Evolutionary conservation across 495 filamentous ascomycete species (phyloP), one percentile per base, ranked within the genome.

Genomic region (Hypoxylon subgilvum): DNA sequence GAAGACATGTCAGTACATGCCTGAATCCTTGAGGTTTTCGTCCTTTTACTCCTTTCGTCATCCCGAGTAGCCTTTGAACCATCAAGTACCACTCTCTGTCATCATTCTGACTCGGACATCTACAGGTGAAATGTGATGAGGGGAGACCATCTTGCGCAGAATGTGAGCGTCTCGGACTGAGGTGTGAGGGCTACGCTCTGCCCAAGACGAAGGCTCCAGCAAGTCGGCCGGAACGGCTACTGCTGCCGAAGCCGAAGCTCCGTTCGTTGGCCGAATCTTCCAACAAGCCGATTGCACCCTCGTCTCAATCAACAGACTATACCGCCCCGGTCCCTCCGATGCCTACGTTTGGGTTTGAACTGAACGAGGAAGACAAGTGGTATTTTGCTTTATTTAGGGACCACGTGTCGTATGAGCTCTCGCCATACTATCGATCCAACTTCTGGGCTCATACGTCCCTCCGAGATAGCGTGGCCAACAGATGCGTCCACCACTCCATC

Each of bases 121-220:
- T 41, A 6, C 53, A 68, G 52, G 56, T 68, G 2, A 68, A 68
- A 64, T 68, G 65, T 22, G 65, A 65, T 25, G 65, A 68, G 40
- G 56, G 61, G 8, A 68, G 65, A 36, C 54, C 61, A 1, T 59
- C 57, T 13, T 68, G 65, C 31, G 50, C 52, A n/a, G 61, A 64
- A 42, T 68, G 65, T 28, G 65, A 68, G 23, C 56, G 56, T 16
- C 61, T 65, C 21, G 52, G 61, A 27, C 57, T 68, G 13, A 42
- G 61, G 43, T 68, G 65, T 38, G 57, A 68, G 46, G 65, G 65
- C 1, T 68, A 68, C 22, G 52, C 57, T 48, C 53, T 39, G 23
- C 59, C 59, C 6, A 63, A 59, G 23, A 27, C 32, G 13, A 67
- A 67, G 32, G 17, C 45, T 1, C 9, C 38, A 22, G 34, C 54